phyloP scores from a whole-genome alignment of 2,329 filamentous ascomycete genomes.

The Penicillium sp. region DNA sequence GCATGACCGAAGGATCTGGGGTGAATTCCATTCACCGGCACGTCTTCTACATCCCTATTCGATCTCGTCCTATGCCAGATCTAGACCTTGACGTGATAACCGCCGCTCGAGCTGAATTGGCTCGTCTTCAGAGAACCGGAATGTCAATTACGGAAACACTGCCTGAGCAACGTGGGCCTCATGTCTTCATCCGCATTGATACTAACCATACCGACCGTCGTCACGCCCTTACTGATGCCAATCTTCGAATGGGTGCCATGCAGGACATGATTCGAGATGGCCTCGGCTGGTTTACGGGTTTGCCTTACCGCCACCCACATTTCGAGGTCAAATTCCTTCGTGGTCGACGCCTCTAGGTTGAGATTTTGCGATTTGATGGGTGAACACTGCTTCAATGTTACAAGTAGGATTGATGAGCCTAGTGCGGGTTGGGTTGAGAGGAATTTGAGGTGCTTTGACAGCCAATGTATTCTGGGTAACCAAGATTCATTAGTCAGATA shows the following conservation, averaged over 20 bases:
- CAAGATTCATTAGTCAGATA: neutral
- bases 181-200: neutral
- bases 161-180: neutral
- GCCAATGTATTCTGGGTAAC: neutral
- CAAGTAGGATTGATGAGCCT: neutral
- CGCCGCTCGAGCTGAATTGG: neutral
- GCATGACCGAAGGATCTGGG: neutral
- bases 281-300: conserved; percentile 4
- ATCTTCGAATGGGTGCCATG: neutral
- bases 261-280: conserved; percentile 6
- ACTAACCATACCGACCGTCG: neutral
- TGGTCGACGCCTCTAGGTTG: neutral
- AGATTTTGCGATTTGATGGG: neutral
- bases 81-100: neutral
- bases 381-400: neutral
- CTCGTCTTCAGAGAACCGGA: neutral
- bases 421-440: neutral
- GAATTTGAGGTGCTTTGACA: neutral
- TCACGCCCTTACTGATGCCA: neutral
- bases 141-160: neutral
- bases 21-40: neutral
- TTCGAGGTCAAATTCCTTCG: conserved; percentile 1
- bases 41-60: neutral
- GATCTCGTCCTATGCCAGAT: neutral
- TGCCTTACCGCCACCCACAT: conserved; percentile 4